Percentiles rank a stretch among this genome's conserved stretches.
These are phyloP conservation scores for Fusarium concolor DNA, from an alignment of 2,329 filamentous ascomycete genomes.

Conservation along the genomic window DNA sequence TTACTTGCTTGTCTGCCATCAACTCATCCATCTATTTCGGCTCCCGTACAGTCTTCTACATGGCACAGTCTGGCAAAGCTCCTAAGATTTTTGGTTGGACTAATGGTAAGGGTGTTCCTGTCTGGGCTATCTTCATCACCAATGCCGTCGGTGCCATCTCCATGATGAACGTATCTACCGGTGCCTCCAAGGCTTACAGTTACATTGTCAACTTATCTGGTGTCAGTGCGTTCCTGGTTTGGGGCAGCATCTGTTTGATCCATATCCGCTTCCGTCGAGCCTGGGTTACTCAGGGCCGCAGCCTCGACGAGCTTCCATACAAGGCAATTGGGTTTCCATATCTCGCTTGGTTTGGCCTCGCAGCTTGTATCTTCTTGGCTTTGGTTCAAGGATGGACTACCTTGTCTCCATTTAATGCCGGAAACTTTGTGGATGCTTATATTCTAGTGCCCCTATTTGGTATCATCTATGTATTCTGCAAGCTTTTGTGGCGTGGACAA, in stretches of 20 bases:
- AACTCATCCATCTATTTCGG: conserved; percentile 84
- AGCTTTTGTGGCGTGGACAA: conserved; percentile 61
- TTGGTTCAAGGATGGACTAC: conserved; percentile 72
- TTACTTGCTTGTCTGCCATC: conserved; percentile 77
- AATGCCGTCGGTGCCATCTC: conserved; percentile 77
- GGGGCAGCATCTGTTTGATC: conserved; percentile 76
- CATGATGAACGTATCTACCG: conserved; percentile 79
- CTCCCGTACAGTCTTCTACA: conserved; percentile 78
- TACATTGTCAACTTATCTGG: conserved; percentile 79
- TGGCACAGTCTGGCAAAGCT: conserved; percentile 79
- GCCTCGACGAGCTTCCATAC: conserved; percentile 66
- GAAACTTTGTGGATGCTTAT: conserved; percentile 72
- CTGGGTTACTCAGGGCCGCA: conserved; percentile 69
- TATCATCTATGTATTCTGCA: conserved; percentile 67
- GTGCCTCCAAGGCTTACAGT: conserved; percentile 71
- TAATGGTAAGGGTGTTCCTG: conserved; percentile 70
- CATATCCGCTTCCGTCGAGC: conserved; percentile 78
- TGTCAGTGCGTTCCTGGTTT: conserved; percentile 78
- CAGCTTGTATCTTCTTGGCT: conserved; percentile 68
- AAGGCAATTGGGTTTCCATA: conserved; percentile 66
- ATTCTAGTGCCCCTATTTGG: conserved; percentile 70
- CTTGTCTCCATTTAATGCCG: conserved; percentile 67
- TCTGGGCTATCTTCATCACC: conserved; percentile 72
- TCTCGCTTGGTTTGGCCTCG: conserved; percentile 69
- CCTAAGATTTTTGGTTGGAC: conserved; percentile 77